Percentiles rank a stretch among this genome's conserved stretches.
phyloP scores from a whole-genome alignment of 768 basidiomycete species.

The Mycena metata region DNA sequence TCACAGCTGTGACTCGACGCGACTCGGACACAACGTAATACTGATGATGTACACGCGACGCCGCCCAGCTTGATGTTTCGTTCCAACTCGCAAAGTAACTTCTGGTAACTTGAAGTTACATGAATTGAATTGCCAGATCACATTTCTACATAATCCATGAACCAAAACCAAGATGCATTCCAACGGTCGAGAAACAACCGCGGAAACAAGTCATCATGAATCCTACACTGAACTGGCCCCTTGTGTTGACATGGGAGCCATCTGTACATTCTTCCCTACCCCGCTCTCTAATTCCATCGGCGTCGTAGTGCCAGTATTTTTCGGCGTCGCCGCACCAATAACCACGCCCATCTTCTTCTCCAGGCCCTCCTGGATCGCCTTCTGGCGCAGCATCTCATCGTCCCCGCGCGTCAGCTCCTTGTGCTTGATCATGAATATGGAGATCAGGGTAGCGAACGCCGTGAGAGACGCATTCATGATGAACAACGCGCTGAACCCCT shows the following conservation, averaged over 20 bases:
- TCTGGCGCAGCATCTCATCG: constrained; percentile 62
- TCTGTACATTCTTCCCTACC: not conserved
- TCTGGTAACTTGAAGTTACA: no score
- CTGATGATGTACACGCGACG: no score
- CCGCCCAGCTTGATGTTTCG: no score
- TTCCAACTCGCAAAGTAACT: no score
- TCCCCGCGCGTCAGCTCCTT: constrained; percentile 71
- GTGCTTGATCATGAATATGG: constrained; percentile 72
- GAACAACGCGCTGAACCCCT: constrained; percentile 72
- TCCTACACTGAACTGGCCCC: not conserved
- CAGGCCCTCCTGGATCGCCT: constrained; percentile 44
- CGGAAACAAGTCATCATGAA: not conserved
- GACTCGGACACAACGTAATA: not conserved
- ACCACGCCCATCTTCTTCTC: constrained; percentile 20
- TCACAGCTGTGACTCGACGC: constrained; percentile 1
- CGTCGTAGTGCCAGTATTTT: constrained; percentile 13
- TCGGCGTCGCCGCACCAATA: not conserved
- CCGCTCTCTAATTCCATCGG: constrained; percentile 13
- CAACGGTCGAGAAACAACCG: no score
- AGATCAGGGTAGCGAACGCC: constrained; percentile 66
- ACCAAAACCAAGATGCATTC: no score
- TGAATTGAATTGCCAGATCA: no score
- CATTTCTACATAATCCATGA: no score
- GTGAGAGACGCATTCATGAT: constrained; percentile 70
- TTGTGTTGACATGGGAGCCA: not conserved